A percentile compares a stretch with the other conserved stretches of the same genome.
Conservation (phyloP, 345 rosid species). For the Durio zibethinus region DNA sequence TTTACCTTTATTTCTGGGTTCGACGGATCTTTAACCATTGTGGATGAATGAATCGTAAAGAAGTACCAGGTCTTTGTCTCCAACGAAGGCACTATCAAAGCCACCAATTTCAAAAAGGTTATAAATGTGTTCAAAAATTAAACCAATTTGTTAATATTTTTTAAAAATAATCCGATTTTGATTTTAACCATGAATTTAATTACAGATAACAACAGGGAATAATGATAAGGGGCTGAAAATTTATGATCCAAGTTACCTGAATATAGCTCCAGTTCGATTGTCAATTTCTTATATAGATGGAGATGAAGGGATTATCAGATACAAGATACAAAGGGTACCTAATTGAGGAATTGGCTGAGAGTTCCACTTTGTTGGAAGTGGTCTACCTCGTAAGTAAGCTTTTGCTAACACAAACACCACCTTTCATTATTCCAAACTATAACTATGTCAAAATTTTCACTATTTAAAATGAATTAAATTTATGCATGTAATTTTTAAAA, state of each 20-base stretch:
- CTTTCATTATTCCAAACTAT: not conserved
- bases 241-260: slow-evolving; percentile 90
- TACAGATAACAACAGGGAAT: slow-evolving; percentile 66
- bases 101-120: slow-evolving; percentile 86
- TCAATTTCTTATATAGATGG: slow-evolving; percentile 90
- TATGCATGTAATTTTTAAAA: not conserved
- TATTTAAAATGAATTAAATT: not conserved
- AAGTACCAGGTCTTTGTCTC: slow-evolving; percentile 58
- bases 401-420: not conserved
- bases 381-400: slow-evolving; percentile 66
- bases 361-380: slow-evolving; percentile 67
- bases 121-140: not conserved
- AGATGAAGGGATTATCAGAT: slow-evolving; percentile 83
- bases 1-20: no score
- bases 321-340: slow-evolving; percentile 83
- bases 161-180: not conserved
- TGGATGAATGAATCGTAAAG: slow-evolving; percentile 77
- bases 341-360: slow-evolving; percentile 78
- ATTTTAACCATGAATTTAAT: not conserved
- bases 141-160: not conserved
- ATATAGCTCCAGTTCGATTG: slow-evolving; percentile 88
- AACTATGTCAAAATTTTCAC: not conserved
- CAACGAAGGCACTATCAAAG: slow-evolving; percentile 67
- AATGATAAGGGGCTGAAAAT: slow-evolving; percentile 77
- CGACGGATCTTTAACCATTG: slow-evolving; percentile 49